Percentiles rank a stretch among this genome's conserved stretches.
Conservation (phyloP, 1,284 basidiomycete species). For the Irpex sp. region DNA sequence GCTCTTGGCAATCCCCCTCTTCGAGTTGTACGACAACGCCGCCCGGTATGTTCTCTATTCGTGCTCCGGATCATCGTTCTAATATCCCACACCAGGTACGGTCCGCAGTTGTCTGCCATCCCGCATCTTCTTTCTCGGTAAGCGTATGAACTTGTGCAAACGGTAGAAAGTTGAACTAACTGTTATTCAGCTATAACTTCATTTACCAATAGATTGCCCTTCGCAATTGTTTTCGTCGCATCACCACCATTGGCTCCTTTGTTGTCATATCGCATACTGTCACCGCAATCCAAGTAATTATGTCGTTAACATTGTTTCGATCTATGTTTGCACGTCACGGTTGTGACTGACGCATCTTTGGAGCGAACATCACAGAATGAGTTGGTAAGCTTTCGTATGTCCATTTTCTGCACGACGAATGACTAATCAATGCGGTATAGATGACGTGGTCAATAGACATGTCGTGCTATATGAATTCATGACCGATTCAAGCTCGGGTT, state of each 20-base stretch:
- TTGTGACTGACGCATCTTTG: too few relatives aligned
- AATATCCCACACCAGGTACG: conserved; percentile 58
- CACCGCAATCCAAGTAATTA: background rate
- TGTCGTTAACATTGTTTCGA: background rate
- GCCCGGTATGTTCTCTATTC: conserved; percentile 63
- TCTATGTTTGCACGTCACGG: too few relatives aligned
- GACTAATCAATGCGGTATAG: too few relatives aligned
- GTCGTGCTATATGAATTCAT: too few relatives aligned
- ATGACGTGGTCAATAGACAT: too few relatives aligned
- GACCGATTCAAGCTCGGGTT: too few relatives aligned
- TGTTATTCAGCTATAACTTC: conserved; percentile 25
- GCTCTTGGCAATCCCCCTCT: conserved; percentile 93
- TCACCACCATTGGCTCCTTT: background rate
- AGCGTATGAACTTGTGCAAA: conserved; percentile 28
- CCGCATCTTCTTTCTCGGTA: conserved; percentile 93
- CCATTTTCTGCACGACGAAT: too few relatives aligned
- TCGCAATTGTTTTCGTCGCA: background rate
- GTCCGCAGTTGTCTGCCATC: conserved; percentile 94
- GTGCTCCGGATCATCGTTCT: conserved; percentile 9
- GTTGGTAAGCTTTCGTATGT: too few relatives aligned
- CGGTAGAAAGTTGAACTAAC: background rate
- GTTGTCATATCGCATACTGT: background rate
- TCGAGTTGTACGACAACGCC: conserved; percentile 97
- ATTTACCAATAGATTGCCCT: conserved; percentile 25
- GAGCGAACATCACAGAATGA: too few relatives aligned